phyloP scores from a whole-genome alignment of 2,329 filamentous ascomycete species.

The Fusarium clavum region DNA sequence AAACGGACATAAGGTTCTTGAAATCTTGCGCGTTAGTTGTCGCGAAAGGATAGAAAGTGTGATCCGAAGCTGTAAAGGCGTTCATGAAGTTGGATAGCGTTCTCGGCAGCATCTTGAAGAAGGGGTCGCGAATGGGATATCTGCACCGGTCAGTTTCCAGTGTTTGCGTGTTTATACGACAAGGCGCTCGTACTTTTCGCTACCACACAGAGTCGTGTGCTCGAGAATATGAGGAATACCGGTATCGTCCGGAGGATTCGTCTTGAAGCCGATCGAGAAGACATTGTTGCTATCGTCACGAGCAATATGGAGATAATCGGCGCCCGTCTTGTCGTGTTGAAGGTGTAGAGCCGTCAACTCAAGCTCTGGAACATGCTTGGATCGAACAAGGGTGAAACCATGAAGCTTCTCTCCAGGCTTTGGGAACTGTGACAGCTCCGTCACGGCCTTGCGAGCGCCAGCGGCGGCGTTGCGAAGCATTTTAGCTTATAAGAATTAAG shows the following conservation, averaged over 20 bases:
- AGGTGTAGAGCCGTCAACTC: constrained; percentile 92
- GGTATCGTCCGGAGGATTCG: constrained; percentile 95
- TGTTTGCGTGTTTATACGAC: background rate
- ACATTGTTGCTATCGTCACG: constrained; percentile 99
- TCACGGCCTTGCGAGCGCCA: constrained; percentile 72
- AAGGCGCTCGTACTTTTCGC: constrained; percentile 75
- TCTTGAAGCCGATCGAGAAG: constrained; percentile 99
- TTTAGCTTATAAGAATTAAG: constrained; percentile 16
- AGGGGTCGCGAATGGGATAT: constrained; percentile 97
- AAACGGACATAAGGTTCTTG: constrained; percentile 95
- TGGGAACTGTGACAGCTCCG: constrained; percentile 80
- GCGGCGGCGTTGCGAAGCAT: constrained; percentile 67
- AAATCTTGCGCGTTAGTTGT: constrained; percentile 97
- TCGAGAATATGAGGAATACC: constrained; percentile 97
- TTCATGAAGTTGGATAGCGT: constrained; percentile 99
- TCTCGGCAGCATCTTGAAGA: constrained; percentile 99
- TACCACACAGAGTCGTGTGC: constrained; percentile 96
- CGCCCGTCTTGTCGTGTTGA: constrained; percentile 93
- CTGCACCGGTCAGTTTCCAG: constrained; percentile 59
- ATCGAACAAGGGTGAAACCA: constrained; percentile 89
- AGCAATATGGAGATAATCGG: constrained; percentile 95
- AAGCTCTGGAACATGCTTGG: constrained; percentile 93
- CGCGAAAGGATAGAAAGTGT: constrained; percentile 97
- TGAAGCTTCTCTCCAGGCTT: constrained; percentile 86
- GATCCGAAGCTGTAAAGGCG: constrained; percentile 94